These are phyloP conservation scores for Gymnopus androsaceus DNA, from an alignment of 1,284 basidiomycete species.

Conservation along the genomic window DNA sequence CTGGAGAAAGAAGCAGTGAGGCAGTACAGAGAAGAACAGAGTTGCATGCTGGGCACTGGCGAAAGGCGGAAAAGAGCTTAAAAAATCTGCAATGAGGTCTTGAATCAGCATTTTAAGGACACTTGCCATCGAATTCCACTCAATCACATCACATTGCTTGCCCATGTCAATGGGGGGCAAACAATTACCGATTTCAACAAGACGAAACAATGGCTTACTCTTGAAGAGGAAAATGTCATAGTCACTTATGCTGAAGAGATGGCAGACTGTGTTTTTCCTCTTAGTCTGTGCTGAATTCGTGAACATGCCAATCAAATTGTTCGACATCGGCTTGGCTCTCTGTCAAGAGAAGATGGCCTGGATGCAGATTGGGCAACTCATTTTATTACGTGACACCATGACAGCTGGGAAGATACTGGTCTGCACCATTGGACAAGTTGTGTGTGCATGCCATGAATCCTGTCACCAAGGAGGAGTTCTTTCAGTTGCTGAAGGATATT, in stretches of 20 bases:
- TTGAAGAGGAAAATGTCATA: slow-evolving; percentile 28
- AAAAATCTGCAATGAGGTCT: slow-evolving; percentile 21
- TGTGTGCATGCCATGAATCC: slow-evolving; percentile 36
- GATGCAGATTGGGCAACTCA: slow-evolving; percentile 26
- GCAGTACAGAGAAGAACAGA: neutral
- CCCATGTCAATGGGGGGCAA: slow-evolving; percentile 15
- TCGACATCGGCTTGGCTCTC: slow-evolving; percentile 23
- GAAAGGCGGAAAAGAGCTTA: slow-evolving; percentile 2
- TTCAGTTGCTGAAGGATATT: slow-evolving; percentile 24
- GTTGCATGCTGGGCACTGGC: neutral
- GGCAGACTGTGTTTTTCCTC: slow-evolving; percentile 33
- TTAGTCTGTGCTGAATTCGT: slow-evolving; percentile 25
- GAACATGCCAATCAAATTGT: slow-evolving; percentile 33
- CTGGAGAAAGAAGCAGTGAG: neutral
- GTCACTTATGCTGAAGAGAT: slow-evolving; percentile 30
- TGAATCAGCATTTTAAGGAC: slow-evolving; percentile 15
- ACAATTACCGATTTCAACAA: slow-evolving; percentile 24
- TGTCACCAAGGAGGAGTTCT: slow-evolving; percentile 30
- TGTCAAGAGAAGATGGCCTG: slow-evolving; percentile 27
- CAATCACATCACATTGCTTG: slow-evolving; percentile 20
- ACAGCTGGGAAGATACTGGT: slow-evolving; percentile 30
- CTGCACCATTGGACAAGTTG: slow-evolving; percentile 30
- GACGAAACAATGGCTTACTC: slow-evolving; percentile 26
- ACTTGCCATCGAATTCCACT: slow-evolving; percentile 22
- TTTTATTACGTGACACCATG: slow-evolving; percentile 32